Evolutionary conservation across 2,329 filamentous ascomycete species (phyloP), one percentile per base, ranked within the genome.

Genomic region (Oidium heveae): DNA sequence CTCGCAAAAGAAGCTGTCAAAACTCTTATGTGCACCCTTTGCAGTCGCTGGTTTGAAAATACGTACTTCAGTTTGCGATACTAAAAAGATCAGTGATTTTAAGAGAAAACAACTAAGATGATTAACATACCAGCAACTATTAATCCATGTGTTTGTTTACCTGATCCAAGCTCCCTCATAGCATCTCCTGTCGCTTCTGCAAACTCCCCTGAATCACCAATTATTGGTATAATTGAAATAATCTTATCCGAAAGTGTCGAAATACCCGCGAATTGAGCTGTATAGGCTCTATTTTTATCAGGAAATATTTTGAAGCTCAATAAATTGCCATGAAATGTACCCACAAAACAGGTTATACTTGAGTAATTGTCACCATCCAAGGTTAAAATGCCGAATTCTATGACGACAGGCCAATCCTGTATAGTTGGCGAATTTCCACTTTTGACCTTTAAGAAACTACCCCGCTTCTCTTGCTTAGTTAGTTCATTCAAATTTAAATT

Each of bases 301-400:
- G 91, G 91, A 2, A 96, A 70, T 22, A 98, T 72, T 69, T 94
- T 95, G 69, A 96, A 89, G 0, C 89, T 96, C 7, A 81, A 79
- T 18, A 96, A 71, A 61, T 85, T 86, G 43, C 91, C 91, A 33
- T 79, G 67, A 59, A 82, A 88, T 0, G 91, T 96, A 20, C 91
- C 91, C 1, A 93, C 84, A 60, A 96, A 93, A 60, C 91, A 84
- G 56, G 82, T 79, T 55, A 98, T 94, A 63, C 87, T 95, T 1
- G 91, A 96, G 65, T 94, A 98, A 59, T 86, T 80, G 63, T 96
- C 89, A n/a, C 82, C 84, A 46, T 96, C 91, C 4, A 95, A 70
- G 2, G 84, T 93, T 79, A 98, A 82, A 50, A 94, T 86, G 54
- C 86, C 86, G 68, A 96, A 98, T 63, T 95, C 86, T 32, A 96